phyloP scores from a whole-genome alignment of 129 eudicot genomes.

The Erigeron canadensis region DNA sequence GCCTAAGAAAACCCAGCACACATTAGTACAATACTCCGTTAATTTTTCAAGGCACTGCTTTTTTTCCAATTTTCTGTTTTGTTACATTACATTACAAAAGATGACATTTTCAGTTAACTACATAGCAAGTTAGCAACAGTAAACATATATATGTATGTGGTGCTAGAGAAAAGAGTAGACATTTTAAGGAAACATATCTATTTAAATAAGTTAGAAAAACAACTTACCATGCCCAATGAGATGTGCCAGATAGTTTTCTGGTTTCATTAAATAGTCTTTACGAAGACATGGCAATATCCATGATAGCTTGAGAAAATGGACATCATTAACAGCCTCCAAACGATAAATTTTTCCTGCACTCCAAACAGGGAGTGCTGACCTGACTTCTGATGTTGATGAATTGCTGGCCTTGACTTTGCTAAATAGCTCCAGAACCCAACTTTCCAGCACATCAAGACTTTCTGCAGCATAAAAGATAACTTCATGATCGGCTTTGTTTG shows the following conservation, averaged over 20 bases:
- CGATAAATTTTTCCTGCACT: conserved; percentile 69
- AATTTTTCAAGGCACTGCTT: no score
- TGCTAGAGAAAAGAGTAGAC: no score
- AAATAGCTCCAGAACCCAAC: conserved; percentile 86
- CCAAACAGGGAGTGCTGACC: conserved; percentile 71
- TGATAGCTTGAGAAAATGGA: conserved; percentile 66
- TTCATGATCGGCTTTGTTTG: no score
- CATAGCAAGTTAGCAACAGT: no score
- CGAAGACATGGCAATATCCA: conserved; percentile 92
- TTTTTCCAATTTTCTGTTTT: no score
- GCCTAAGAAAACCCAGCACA: no score
- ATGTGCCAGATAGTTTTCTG: conserved; percentile 93
- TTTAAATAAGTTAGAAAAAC: conserved; percentile 19
- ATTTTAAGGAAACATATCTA: no score
- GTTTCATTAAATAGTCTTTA: conserved; percentile 70
- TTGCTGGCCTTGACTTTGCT: conserved; percentile 57
- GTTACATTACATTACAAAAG: no score
- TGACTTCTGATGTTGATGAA: conserved; percentile 45
- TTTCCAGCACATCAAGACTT: conserved; percentile 81
- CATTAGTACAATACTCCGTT: no score
- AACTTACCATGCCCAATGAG: conserved; percentile 91
- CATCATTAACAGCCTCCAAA: conserved; percentile 93
- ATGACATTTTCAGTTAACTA: no score
- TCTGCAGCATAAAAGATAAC: conserved; percentile 55
- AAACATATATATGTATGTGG: no score